phyloP scores from a whole-genome alignment of 2,329 filamentous ascomycete genomes.

The Ophiocordyceps unilateralis region DNA sequence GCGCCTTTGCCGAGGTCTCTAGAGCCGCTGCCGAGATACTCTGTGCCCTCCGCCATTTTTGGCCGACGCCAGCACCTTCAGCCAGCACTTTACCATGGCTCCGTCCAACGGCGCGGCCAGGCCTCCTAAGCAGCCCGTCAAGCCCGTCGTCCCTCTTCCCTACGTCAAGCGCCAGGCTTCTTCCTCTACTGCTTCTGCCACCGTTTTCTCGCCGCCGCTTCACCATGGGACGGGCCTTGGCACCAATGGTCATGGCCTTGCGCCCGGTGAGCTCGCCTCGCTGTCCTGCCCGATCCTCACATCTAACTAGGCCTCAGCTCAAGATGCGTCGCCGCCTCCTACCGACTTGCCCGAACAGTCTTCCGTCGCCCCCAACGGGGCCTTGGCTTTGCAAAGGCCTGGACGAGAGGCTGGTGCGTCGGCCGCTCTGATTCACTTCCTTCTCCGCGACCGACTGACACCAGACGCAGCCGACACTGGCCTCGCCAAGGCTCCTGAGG shows the following conservation, averaged over 20 bases:
- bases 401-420: background rate
- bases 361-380: background rate
- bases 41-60: background rate
- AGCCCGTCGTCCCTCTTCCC: constrained; percentile 19
- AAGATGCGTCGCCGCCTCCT: background rate
- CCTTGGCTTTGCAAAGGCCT: background rate
- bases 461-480: background rate
- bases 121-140: constrained; percentile 14
- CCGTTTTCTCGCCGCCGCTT: background rate
- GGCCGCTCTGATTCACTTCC: background rate
- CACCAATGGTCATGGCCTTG: background rate
- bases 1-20: constrained; percentile 15
- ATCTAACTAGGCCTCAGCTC: background rate
- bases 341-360: background rate
- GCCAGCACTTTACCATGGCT: constrained; percentile 11
- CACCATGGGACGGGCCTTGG: background rate
- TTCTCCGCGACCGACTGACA: background rate
- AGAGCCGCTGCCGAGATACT: constrained; percentile 5
- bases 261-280: background rate
- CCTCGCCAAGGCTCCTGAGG: constrained; percentile 5
- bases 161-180: constrained; percentile 21
- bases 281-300: background rate
- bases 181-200: constrained; percentile 11
- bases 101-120: constrained; percentile 15
- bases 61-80: background rate